Percentiles rank a stretch among this genome's conserved stretches.
These are phyloP conservation scores for Didymella sp. DNA, from an alignment of 2,329 filamentous ascomycete genomes.

Conservation along the genomic window DNA sequence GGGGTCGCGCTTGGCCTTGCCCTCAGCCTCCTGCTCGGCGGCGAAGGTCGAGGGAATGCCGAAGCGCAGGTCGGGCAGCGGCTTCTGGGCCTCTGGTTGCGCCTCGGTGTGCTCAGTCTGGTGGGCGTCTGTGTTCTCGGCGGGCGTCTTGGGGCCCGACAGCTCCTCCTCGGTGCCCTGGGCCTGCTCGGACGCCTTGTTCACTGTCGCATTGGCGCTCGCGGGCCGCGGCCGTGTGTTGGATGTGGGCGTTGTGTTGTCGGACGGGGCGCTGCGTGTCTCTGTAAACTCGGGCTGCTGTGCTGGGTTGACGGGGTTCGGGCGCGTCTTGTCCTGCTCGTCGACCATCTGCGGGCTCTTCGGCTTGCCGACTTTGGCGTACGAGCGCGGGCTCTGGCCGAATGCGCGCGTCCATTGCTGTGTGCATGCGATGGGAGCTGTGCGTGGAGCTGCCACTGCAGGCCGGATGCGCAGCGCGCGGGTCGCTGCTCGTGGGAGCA, in stretches of 20 bases:
- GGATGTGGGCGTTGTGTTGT: conserved; percentile 30
- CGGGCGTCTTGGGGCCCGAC: conserved; percentile 42
- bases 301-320: conserved; percentile 37
- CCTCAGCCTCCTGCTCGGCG: conserved; percentile 64
- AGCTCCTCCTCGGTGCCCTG: conserved; percentile 44
- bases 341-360: conserved; percentile 37
- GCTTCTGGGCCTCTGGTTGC: conserved; percentile 62
- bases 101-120: conserved; percentile 48
- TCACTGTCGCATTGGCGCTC: conserved; percentile 26
- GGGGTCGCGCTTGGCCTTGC: conserved; percentile 37
- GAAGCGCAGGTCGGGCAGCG: conserved; percentile 89
- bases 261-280: conserved; percentile 26
- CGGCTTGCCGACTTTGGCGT: conserved; percentile 26
- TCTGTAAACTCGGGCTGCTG: conserved; percentile 47
- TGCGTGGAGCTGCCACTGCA: conserved; percentile 35
- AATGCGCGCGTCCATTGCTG: conserved; percentile 39
- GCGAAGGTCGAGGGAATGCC: conserved; percentile 92
- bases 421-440: conserved; percentile 36
- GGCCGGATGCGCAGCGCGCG: conserved; percentile 44
- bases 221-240: conserved; percentile 26
- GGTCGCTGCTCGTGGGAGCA: conserved; percentile 47
- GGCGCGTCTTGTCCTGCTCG: conserved; percentile 32
- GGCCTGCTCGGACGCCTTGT: conserved; percentile 29
- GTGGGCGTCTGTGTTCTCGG: conserved; percentile 46
- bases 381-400: conserved; percentile 21